Percentiles rank a stretch among this genome's conserved stretches.
These are phyloP conservation scores for Pogostemon cablin DNA, from an alignment of 257 asterid species.

Conservation along the genomic window DNA sequence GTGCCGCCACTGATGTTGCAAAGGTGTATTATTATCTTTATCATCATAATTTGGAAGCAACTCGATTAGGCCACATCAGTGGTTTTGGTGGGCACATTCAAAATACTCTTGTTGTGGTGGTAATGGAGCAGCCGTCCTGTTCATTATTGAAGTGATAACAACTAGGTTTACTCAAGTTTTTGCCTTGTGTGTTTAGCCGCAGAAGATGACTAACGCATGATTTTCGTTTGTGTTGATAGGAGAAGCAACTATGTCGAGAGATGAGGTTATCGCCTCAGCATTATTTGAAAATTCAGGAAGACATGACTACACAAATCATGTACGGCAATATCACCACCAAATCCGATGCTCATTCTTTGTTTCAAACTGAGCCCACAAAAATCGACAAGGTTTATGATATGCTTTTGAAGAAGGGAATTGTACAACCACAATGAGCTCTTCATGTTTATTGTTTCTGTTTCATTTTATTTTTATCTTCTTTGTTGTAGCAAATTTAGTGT, in stretches of 20 bases:
- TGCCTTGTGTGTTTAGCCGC: background rate
- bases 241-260: conserved; percentile 79
- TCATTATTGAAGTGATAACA: too few species aligned
- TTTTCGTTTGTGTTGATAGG: conserved; percentile 50
- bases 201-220: conserved; percentile 8
- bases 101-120: too few species aligned
- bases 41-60: background rate
- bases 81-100: too few species aligned
- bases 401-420: conserved; percentile 72
- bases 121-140: too few species aligned
- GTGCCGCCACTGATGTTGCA: too few species aligned
- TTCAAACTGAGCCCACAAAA: conserved; percentile 67
- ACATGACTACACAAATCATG: conserved; percentile 54
- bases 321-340: conserved; percentile 69
- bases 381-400: conserved; percentile 75
- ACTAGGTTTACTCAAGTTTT: too few species aligned
- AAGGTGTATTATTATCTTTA: background rate
- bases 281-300: conserved; percentile 71
- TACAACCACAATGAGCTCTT: conserved; percentile 22
- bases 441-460: background rate
- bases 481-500: background rate
- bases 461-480: background rate
- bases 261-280: conserved; percentile 60
- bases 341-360: conserved; percentile 69
- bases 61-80: too few species aligned